Conservation (phyloP, 2,329 filamentous ascomycete genomes). For the Penicillium nordicum region DNA sequence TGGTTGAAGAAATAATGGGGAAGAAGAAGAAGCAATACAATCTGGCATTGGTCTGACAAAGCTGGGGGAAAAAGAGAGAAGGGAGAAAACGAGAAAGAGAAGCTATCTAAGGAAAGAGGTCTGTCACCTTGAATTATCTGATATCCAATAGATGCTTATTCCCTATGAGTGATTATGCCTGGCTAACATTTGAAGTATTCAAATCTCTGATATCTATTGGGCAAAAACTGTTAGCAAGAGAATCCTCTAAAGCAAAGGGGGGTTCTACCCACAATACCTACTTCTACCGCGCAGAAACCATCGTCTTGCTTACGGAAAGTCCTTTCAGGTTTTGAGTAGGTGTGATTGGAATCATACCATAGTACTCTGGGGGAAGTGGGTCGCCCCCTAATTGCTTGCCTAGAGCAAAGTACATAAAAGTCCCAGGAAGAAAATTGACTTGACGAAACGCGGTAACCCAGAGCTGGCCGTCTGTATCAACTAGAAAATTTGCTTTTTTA, state of each 20-base stretch:
- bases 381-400: not conserved
- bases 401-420: not conserved
- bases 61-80: too few relatives aligned
- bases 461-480: not conserved
- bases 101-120: too few relatives aligned
- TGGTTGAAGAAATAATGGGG: too few relatives aligned
- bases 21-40: too few relatives aligned
- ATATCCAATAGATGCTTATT: not conserved
- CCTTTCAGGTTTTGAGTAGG: not conserved
- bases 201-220: not conserved
- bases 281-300: not conserved
- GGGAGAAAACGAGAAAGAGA: too few relatives aligned
- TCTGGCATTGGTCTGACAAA: too few relatives aligned
- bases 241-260: not conserved
- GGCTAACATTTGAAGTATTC: not conserved
- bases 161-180: not conserved
- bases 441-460: not conserved
- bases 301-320: not conserved
- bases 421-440: not conserved
- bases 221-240: not conserved
- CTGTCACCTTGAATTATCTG: too few relatives aligned
- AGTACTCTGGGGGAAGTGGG: not conserved
- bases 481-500: not conserved
- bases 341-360: not conserved
- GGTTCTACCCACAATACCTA: not conserved